Evolutionary conservation across 208 protist species (phyloP).

Genomic region (Cochliopodium minus): DNA sequence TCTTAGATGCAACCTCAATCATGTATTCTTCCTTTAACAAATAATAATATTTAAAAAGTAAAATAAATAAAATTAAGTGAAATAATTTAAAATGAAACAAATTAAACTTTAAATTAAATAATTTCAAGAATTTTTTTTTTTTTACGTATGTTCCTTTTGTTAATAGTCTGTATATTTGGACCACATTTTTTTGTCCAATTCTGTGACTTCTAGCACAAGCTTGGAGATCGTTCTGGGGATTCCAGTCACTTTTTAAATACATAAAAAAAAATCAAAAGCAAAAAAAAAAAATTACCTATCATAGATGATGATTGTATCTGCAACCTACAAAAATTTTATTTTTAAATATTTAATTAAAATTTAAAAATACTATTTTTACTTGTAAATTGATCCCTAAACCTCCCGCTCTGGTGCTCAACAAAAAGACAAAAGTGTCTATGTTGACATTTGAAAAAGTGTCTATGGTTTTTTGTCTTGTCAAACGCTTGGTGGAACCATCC

Average conservation of each 20-base stretch:
- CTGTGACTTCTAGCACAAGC: constrained; percentile 90
- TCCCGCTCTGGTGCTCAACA: constrained; percentile 89
- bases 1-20: constrained; percentile 83
- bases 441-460: constrained; percentile 68
- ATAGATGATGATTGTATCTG: constrained; percentile 93
- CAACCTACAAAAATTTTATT: too few relatives aligned
- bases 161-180: constrained; percentile 85
- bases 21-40: constrained; percentile 95
- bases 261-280: too few relatives aligned
- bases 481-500: constrained; percentile 46
- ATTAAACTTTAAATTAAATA: too few relatives aligned
- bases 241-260: constrained; percentile 97
- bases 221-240: constrained; percentile 93
- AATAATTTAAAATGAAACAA: too few relatives aligned
- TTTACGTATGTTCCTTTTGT: constrained; percentile 87
- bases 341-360: too few relatives aligned
- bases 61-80: too few relatives aligned
- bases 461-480: constrained; percentile 69
- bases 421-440: constrained; percentile 79
- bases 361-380: too few relatives aligned
- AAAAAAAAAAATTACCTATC: too few relatives aligned
- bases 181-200: constrained; percentile 89
- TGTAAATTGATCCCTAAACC: constrained; percentile 92
- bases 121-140: too few relatives aligned
- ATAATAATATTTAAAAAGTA: too few relatives aligned